Evolutionary conservation across 1,284 basidiomycete species (phyloP).

Genomic region (Bondarzewia mesenterica): DNA sequence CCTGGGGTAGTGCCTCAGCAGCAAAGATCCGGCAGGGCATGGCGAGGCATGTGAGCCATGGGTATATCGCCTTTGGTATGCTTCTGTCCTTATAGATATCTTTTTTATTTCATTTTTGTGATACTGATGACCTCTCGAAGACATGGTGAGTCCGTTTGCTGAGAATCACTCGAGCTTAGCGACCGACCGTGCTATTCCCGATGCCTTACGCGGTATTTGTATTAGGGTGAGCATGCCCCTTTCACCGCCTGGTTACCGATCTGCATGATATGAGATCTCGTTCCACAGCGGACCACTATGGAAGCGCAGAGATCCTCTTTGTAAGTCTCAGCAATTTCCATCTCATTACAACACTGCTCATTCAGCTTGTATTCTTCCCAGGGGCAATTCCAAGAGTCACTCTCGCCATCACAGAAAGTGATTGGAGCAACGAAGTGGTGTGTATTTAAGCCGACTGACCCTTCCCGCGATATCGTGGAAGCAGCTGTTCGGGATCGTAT

Average conservation of each 20-base stretch:
- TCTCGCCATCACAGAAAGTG: slow-evolving; percentile 34
- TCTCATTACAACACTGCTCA: slow-evolving; percentile 3
- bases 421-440: slow-evolving; percentile 80
- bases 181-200: neutral
- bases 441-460: slow-evolving; percentile 51
- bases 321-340: slow-evolving; percentile 30
- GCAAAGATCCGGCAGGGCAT: slow-evolving; percentile 60
- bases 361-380: slow-evolving; percentile 20
- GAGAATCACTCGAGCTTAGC: neutral
- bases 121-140: slow-evolving; percentile 15
- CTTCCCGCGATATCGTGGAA: slow-evolving; percentile 49
- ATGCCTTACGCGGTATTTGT: neutral
- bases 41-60: slow-evolving; percentile 51
- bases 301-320: slow-evolving; percentile 69
- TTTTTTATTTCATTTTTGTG: neutral
- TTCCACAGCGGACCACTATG: slow-evolving; percentile 72
- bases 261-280: neutral
- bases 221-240: neutral
- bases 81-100: neutral
- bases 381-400: slow-evolving; percentile 58
- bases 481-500: slow-evolving; percentile 65
- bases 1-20: slow-evolving; percentile 70
- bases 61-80: slow-evolving; percentile 69
- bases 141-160: slow-evolving; percentile 27
- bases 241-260: neutral